phyloP scores from a whole-genome alignment of 2,329 filamentous ascomycete species.

The Hypoxylon sp. region DNA sequence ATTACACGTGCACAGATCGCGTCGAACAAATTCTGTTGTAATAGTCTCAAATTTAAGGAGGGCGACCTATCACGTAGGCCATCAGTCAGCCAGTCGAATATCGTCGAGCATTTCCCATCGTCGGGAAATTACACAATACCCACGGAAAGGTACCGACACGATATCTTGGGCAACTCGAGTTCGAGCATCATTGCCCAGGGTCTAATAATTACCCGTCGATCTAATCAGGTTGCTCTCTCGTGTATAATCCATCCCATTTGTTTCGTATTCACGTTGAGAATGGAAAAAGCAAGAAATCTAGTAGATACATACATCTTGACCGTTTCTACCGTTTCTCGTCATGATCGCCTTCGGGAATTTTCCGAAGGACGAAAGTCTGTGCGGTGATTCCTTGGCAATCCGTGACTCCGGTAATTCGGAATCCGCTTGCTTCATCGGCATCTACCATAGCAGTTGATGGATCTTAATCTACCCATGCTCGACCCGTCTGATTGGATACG shows the following conservation, averaged over 20 bases:
- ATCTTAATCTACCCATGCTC: conserved; percentile 10
- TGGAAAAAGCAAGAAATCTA: background rate
- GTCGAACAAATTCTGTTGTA: conserved; percentile 18
- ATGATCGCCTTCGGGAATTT: conserved; percentile 19
- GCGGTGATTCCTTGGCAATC: conserved; percentile 24
- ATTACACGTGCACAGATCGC: conserved; percentile 5
- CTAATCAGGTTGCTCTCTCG: conserved; percentile 25
- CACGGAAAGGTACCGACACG: conserved; percentile 6
- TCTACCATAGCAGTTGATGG: background rate
- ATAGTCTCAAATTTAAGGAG: conserved; percentile 32
- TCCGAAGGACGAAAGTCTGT: conserved; percentile 29
- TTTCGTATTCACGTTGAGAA: conserved; percentile 18
- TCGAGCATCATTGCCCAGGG: background rate
- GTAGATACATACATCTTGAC: background rate
- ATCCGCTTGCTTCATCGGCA: conserved; percentile 14
- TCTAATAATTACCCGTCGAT: background rate
- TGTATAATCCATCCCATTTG: conserved; percentile 8
- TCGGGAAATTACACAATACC: conserved; percentile 35
- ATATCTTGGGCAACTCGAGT: conserved; percentile 5
- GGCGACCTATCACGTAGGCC: conserved; percentile 11
- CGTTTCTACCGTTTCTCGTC: conserved; percentile 11
- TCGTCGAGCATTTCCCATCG: conserved; percentile 17
- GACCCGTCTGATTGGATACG: background rate
- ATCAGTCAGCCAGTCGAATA: conserved; percentile 14
- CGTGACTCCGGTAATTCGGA: conserved; percentile 16